Evolutionary conservation across 176 grass and related monocot genomes (phyloP).

Genomic region (Paspalum notatum): DNA sequence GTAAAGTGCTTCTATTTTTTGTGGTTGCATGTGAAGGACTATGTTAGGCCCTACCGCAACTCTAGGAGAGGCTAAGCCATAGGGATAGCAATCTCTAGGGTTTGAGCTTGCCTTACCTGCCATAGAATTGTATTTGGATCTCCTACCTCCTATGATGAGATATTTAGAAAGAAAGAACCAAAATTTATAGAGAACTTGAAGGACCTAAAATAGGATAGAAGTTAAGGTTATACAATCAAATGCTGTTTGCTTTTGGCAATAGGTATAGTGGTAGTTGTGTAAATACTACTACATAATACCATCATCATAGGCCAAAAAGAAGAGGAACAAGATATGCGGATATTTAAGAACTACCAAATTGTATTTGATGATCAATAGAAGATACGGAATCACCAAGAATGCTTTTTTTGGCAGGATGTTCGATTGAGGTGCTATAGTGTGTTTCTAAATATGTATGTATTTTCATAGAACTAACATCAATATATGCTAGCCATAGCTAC

Average conservation of each 20-base stretch:
- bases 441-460: background rate
- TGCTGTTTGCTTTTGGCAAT: background rate
- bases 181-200: constrained; percentile 25
- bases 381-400: background rate
- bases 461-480: background rate
- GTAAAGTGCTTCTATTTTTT: background rate
- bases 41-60: background rate
- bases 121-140: background rate
- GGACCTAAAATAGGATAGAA: background rate
- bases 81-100: background rate
- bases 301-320: background rate
- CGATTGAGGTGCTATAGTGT: background rate
- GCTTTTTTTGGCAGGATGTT: background rate
- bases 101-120: background rate
- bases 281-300: background rate
- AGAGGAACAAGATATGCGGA: background rate
- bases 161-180: background rate
- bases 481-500: background rate
- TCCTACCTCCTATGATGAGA: background rate
- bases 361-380: background rate
- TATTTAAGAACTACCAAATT: background rate
- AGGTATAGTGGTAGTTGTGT: background rate
- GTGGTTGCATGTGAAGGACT: background rate
- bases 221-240: constrained; percentile 7
- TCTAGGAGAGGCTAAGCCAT: background rate